Base-by-base conservation (phyloP, 2,329 filamentous ascomycete species). In the Epichloe amarillans region DNA sequence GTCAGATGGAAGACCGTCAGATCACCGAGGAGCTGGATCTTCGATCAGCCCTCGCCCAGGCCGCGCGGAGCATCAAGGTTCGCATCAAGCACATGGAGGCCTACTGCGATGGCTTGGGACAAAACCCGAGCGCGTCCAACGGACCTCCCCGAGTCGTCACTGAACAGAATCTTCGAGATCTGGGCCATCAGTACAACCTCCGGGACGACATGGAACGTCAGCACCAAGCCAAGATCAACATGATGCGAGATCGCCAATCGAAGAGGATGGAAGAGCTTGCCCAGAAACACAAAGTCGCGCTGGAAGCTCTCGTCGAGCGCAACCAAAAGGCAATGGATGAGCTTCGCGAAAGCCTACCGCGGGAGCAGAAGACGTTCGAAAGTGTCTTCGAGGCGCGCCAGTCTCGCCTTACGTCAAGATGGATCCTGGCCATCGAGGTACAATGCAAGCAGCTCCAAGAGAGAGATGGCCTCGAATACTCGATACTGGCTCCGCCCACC, bases 51-150 rank as follows among this genome's bases (percentile, higher is more conserved):
- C 63, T 82, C 15, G 75, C 81, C 49, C 75, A 79, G 56, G 74
- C 74, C 50, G 78, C 80, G 59, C 69, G 71, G 52, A 79, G 75
- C 55, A 71, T 82, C 38, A 69, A 68, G 35, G 75, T 80, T 38
- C 72, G 79, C 14, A 66, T 83, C n/a, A 75, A 74, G 59, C 75
- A 83, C 56, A 83, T 83, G 80, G 79, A 83, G 57, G 79, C 78
- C 5, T 83, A 83, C 61, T 83, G 79, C 57, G 72, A 79, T 53
- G 72, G 73, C 4, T 63, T 77, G 1, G 75, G 74, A 4, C 68
- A 69, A 35, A 68, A 62, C 23, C 62, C 65, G 2, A 64, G 58
- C 36, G 52, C 2, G 14, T 15, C 49, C 1, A 56, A 61, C 3
- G 69, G 75, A 62, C 75, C 76, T 3, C 65, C 67, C 1, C 68